Conservation (phyloP, 2,329 filamentous ascomycete species). For the Cryphonectria parasitica region DNA sequence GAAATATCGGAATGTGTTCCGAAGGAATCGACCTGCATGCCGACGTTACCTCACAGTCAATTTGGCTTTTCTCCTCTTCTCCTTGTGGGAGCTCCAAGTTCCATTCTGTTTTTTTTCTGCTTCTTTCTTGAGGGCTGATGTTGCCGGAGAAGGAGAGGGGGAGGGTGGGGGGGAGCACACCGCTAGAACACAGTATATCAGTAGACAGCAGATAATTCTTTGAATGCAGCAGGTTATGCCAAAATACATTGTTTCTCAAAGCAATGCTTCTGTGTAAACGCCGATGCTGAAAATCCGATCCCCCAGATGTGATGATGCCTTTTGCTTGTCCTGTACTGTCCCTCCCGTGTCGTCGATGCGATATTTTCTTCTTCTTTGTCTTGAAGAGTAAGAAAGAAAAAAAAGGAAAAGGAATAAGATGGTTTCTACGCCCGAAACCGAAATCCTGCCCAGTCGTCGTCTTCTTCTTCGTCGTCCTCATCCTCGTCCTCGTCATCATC, state of each 20-base stretch:
- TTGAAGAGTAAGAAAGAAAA: background rate
- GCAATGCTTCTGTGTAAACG: slow-evolving; percentile 6
- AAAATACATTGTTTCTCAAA: slow-evolving; percentile 2
- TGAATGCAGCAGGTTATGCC: background rate
- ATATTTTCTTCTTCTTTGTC: background rate
- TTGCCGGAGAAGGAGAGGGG: no score
- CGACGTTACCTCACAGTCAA: background rate
- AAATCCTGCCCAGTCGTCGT: slow-evolving; percentile 65
- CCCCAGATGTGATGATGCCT: slow-evolving; percentile 4
- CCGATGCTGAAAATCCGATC: background rate
- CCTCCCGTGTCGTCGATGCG: slow-evolving; percentile 7
- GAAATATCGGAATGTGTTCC: background rate
- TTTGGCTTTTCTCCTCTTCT: background rate
- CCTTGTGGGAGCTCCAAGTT: no score
- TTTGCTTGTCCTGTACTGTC: background rate
- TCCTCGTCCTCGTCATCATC: slow-evolving; percentile 47
- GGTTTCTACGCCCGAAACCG: slow-evolving; percentile 45
- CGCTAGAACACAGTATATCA: background rate
- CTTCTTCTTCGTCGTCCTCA: slow-evolving; percentile 49
- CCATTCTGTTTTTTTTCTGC: background rate
- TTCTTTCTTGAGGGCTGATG: background rate
- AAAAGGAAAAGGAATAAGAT: background rate
- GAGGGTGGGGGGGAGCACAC: background rate
- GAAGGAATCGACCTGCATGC: background rate
- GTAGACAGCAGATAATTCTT: background rate